Percentiles rank a stretch among this genome's conserved stretches.
Conservation (phyloP, 768 basidiomycete genomes). For the Podaxis sp. region DNA sequence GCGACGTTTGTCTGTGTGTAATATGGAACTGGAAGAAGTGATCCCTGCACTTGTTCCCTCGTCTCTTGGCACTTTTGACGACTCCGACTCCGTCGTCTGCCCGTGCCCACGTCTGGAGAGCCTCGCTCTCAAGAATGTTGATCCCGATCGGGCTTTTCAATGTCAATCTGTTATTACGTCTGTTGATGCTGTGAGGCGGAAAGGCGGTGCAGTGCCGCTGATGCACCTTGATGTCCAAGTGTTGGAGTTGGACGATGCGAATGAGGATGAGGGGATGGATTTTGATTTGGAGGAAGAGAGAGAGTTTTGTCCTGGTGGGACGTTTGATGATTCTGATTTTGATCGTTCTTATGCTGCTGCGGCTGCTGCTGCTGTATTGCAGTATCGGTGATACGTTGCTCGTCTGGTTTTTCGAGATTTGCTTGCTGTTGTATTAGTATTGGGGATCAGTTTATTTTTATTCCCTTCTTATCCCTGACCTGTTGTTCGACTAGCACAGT, state of each 20-base stretch:
- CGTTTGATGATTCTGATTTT: constrained; percentile 32
- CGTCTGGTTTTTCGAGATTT: background rate
- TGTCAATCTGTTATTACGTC: constrained; percentile 28
- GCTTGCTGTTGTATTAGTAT: constrained; percentile 2
- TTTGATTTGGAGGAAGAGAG: constrained; percentile 12
- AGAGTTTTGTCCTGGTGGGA: constrained; percentile 29
- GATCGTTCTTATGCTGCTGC: constrained; percentile 25
- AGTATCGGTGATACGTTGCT: constrained; percentile 1
- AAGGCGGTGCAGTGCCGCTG: constrained; percentile 14
- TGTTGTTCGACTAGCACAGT: background rate
- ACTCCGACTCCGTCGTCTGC: constrained; percentile 19
- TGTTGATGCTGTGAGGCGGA: constrained; percentile 27
- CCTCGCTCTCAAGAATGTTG: constrained; percentile 32
- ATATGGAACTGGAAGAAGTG: constrained; percentile 11
- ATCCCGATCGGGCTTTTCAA: constrained; percentile 27
- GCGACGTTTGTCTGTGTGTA: constrained; percentile 8
- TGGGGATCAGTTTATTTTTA: constrained; percentile 1
- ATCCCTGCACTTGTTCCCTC: constrained; percentile 15
- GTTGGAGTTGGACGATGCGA: constrained; percentile 17
- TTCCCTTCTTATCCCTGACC: background rate
- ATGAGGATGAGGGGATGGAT: constrained; percentile 17
- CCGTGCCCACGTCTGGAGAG: constrained; percentile 31
- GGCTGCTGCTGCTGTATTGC: background rate
- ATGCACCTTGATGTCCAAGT: constrained; percentile 17
- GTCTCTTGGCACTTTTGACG: constrained; percentile 17